Base-by-base conservation (phyloP, 495 filamentous ascomycete species). In the Aspergillus bridgeri region DNA sequence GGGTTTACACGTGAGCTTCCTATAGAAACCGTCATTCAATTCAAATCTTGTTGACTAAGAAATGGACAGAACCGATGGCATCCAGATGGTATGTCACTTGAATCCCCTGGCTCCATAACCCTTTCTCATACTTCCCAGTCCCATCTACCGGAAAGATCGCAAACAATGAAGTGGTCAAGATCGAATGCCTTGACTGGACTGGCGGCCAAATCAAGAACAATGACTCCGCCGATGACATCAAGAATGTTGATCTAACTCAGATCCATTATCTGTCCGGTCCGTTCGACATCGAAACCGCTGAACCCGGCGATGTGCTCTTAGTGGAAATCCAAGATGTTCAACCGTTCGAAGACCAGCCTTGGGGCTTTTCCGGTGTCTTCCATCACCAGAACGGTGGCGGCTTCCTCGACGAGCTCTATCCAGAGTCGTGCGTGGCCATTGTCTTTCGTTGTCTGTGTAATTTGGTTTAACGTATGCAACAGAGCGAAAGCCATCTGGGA, bases 401-500 rank as follows among this genome's bases (percentile, higher is more conserved):
- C 0, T 96, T 96, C 61, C 75, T 96, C 19, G 92, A 98, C 70
- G 91, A 96, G 67, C 76, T 90, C 11, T 98, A 95, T 65, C 92
- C 92, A 0, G 84, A 91, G 8, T 82, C 90, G 85, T 88, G 74
- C 20, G 81, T 33, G 18, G 5, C 8, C 13, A 6, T 33, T 43
- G 9, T 1, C 9, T 18, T 19, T 18, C 19, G 20, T 13, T 19
- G 13, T 7, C 7, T 18, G 6, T 18, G 3, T 23, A 4, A n/a
- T 6, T 19, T 27, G 19, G 43, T 29, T 33, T 59, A 59, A 55
- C 11, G 11, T 11, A 0, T 9, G 2, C 38, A 18, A 60, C 42
- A 89, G 86, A n/a, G 91, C 90, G 17, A 94, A 94, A 67, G 93
- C 93, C 0, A 96, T 98, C 66, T 98, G 93, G 92, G 93, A 96